Evolutionary conservation across 2,329 filamentous ascomycete genomes (phyloP).

Genomic region (Alternaria atra): DNA sequence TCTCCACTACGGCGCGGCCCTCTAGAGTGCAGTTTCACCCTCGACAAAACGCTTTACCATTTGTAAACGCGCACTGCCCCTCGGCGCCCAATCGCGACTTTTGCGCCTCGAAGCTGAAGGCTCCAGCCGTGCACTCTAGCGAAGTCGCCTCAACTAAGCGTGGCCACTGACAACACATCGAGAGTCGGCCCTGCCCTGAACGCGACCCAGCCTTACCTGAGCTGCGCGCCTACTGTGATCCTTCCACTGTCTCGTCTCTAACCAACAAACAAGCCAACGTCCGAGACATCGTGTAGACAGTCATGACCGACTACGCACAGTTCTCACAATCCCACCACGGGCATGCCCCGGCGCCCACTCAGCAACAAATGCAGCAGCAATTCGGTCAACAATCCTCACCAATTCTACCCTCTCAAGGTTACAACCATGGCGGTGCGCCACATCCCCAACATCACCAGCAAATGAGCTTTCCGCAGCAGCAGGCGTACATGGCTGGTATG

Average conservation of each 20-base stretch:
- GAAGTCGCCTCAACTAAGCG: slow-evolving; percentile 49
- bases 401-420: slow-evolving; percentile 77
- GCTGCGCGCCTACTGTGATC: slow-evolving; percentile 40
- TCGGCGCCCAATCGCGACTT: slow-evolving; percentile 35
- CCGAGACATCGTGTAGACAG: slow-evolving; percentile 25
- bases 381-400: slow-evolving; percentile 73
- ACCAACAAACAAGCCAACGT: slow-evolving; percentile 36
- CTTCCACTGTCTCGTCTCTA: slow-evolving; percentile 38
- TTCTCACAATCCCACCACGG: slow-evolving; percentile 59
- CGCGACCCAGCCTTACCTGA: slow-evolving; percentile 45
- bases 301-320: slow-evolving; percentile 60
- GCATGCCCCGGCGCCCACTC: slow-evolving; percentile 64
- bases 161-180: slow-evolving; percentile 57
- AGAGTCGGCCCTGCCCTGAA: slow-evolving; percentile 49
- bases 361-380: slow-evolving; percentile 63
- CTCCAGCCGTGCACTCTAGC: slow-evolving; percentile 44
- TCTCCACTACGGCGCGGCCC: slow-evolving; percentile 50
- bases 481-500: slow-evolving; percentile 78
- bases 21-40: slow-evolving; percentile 38
- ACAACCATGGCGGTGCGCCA: slow-evolving; percentile 71
- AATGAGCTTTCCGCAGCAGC: slow-evolving; percentile 80
- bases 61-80: slow-evolving; percentile 45
- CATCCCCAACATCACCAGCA: slow-evolving; percentile 70
- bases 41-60: slow-evolving; percentile 23
- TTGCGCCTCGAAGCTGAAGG: slow-evolving; percentile 45